A percentile compares a stretch with the other conserved stretches of the same genome.
Evolutionary conservation across 2,329 filamentous ascomycete genomes (phyloP).

Genomic region (Pyrenophora tritici-repentis): DNA sequence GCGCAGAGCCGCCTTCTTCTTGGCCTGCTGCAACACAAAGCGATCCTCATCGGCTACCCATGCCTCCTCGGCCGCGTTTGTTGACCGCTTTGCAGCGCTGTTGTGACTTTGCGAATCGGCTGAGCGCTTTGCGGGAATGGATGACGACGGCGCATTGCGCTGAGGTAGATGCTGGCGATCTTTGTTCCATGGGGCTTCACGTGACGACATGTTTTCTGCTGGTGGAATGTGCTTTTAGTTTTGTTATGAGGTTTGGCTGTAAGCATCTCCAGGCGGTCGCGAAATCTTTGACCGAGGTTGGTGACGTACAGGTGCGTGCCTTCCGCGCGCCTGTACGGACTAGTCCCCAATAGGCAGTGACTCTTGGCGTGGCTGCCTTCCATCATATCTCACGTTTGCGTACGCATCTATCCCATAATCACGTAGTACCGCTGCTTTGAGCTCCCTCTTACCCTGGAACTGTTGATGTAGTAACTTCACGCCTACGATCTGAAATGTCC

Average conservation of each 20-base stretch:
- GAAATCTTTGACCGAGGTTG: slow-evolving; percentile 22
- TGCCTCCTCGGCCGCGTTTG: slow-evolving; percentile 55
- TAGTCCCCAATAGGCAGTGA: slow-evolving; percentile 3
- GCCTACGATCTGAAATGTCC: slow-evolving; percentile 28
- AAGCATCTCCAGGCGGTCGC: background rate
- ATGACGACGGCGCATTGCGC: slow-evolving; percentile 31
- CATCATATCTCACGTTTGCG: background rate
- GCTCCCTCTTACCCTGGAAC: no score
- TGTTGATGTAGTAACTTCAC: no score
- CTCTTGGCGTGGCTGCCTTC: slow-evolving; percentile 21
- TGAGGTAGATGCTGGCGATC: slow-evolving; percentile 26
- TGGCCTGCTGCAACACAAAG: slow-evolving; percentile 94
- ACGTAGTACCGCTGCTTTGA: background rate
- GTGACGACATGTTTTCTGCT: slow-evolving; percentile 32
- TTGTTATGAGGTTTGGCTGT: background rate
- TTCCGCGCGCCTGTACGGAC: slow-evolving; percentile 10
- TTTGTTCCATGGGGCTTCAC: slow-evolving; percentile 43
- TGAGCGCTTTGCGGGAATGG: slow-evolving; percentile 50
- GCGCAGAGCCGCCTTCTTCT: slow-evolving; percentile 95
- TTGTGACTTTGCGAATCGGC: slow-evolving; percentile 51
- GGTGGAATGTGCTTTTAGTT: background rate
- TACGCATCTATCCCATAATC: background rate
- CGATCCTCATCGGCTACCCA: slow-evolving; percentile 95
- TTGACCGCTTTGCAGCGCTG: slow-evolving; percentile 48
- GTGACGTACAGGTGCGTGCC: slow-evolving; percentile 25